Conservation (phyloP, 164 flowering plant species). For the Euptelea pleiosperma region DNA sequence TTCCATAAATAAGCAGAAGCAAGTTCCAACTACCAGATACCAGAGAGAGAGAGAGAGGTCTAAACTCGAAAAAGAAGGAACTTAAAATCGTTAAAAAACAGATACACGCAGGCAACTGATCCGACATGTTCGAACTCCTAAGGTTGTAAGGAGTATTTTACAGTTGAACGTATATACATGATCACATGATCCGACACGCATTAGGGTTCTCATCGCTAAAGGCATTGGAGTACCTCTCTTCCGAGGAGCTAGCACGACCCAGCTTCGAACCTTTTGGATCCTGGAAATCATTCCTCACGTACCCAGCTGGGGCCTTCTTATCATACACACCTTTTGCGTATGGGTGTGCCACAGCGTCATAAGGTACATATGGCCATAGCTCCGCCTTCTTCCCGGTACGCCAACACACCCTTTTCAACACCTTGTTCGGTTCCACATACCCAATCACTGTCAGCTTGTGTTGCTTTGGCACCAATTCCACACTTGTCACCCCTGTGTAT, state of each 20-base stretch:
- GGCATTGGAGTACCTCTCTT: conserved; percentile 74
- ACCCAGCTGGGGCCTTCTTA: conserved; percentile 88
- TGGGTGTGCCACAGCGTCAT: conserved; percentile 77
- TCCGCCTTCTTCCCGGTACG: conserved; percentile 89
- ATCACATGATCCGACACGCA: conserved; percentile 73
- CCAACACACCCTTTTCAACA: conserved; percentile 55
- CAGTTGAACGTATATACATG: too few relatives aligned
- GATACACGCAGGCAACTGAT: too few relatives aligned
- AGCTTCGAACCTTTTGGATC: conserved; percentile 43
- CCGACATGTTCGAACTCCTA: too few relatives aligned
- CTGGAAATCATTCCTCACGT: conserved; percentile 47
- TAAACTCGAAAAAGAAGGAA: too few relatives aligned
- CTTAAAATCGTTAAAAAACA: too few relatives aligned
- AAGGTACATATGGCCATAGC: conserved; percentile 94
- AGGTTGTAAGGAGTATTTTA: too few relatives aligned
- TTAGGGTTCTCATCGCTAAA: conserved; percentile 88
- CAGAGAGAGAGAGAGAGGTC: too few relatives aligned
- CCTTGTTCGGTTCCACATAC: conserved; percentile 73
- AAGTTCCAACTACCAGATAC: too few relatives aligned
- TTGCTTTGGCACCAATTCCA: conserved; percentile 60
- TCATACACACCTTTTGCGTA: conserved; percentile 86
- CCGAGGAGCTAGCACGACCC: conserved; percentile 78
- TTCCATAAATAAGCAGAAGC: too few relatives aligned
- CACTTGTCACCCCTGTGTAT: conserved; percentile 53
- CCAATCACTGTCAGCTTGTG: conserved; percentile 78